These are phyloP conservation scores for Eucalyptus curtisii DNA, from an alignment of 345 rosid species.

Conservation along the genomic window DNA sequence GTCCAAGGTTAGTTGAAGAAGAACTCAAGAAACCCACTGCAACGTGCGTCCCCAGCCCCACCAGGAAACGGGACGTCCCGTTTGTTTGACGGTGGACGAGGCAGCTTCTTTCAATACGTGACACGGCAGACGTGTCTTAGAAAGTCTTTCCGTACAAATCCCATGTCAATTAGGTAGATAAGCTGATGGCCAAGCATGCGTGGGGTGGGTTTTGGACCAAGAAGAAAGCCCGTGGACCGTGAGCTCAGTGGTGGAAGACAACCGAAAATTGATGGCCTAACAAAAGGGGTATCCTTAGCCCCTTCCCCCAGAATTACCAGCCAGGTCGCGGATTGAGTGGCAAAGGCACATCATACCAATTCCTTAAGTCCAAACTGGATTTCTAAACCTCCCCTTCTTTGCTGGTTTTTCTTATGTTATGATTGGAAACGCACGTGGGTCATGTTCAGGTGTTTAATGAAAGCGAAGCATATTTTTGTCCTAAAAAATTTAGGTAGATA, in stretches of 20 bases:
- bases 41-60: background rate
- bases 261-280: no score
- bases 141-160: background rate
- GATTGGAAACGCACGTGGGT: background rate
- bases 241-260: no score
- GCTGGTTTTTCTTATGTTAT: background rate
- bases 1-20: no score
- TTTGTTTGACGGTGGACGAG: background rate
- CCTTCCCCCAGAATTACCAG: no score
- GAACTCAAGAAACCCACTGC: background rate
- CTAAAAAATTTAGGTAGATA: no score
- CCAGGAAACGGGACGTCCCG: background rate
- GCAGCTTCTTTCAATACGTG: background rate
- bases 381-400: background rate
- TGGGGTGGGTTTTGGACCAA: background rate
- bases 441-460: background rate
- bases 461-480: background rate
- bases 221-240: accelerated
- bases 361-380: no score
- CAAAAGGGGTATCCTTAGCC: no score
- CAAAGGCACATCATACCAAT: background rate
- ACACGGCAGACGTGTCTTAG: background rate
- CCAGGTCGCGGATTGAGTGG: accelerated
- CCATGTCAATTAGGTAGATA: background rate
- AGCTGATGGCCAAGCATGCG: no score